A percentile compares a stretch with the other conserved stretches of the same genome.
Conservation (phyloP, 371 early-diverging fungal genomes). For the Chytridium lagenaria region DNA sequence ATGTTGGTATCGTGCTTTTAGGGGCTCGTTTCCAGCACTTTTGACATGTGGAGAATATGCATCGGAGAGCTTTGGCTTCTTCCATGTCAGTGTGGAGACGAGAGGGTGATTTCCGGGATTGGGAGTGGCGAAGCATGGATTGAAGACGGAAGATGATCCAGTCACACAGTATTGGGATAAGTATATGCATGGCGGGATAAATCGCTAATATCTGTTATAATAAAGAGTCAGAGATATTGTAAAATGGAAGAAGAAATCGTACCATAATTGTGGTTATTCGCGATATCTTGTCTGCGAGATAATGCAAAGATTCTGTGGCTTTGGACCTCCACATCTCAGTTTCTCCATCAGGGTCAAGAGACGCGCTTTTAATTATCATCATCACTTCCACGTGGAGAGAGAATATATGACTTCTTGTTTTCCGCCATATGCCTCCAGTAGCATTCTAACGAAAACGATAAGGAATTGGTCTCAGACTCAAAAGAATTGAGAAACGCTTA, state of each 20-base stretch:
- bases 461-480: not conserved
- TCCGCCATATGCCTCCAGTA: not conserved
- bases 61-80: not conserved
- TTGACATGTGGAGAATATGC: not conserved
- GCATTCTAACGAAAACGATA: not conserved
- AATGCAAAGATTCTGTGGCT: not conserved
- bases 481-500: not conserved
- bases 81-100: not conserved
- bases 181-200: not conserved
- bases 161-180: not conserved
- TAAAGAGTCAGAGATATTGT: not conserved
- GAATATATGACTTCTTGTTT: not conserved
- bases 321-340: not conserved
- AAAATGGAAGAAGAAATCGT: not conserved
- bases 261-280: not conserved
- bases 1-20: not conserved
- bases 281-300: not conserved
- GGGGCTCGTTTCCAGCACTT: not conserved
- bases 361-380: not conserved
- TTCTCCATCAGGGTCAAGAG: not conserved
- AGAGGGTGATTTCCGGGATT: not conserved
- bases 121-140: not conserved
- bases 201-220: not conserved
- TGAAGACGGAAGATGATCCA: not conserved
- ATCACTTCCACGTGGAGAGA: not conserved